These are phyloP conservation scores for Anisogramma anomala DNA, from an alignment of 2,329 filamentous ascomycete genomes.

Conservation along the genomic window DNA sequence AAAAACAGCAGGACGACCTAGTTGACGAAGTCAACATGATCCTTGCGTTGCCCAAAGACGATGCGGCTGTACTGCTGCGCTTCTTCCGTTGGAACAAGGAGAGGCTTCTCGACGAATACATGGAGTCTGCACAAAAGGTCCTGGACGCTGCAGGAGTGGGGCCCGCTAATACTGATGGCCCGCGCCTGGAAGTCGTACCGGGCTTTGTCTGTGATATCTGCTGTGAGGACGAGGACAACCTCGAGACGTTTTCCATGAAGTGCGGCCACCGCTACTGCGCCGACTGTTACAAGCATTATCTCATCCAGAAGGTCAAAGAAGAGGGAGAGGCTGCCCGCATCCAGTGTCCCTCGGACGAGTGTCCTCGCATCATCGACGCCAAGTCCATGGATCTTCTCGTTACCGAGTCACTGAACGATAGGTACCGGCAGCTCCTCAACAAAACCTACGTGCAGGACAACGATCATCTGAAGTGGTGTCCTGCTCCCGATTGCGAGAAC, in stretches of 20 bases:
- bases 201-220: constrained; percentile 93
- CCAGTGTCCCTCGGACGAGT: constrained; percentile 80
- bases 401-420: constrained; percentile 38
- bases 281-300: constrained; percentile 83
- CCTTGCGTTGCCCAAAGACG: constrained; percentile 77
- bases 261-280: constrained; percentile 91
- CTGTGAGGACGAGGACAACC: constrained; percentile 69
- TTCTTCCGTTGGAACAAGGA: constrained; percentile 96
- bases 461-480: constrained; percentile 93
- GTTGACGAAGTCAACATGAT: constrained; percentile 86
- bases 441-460: constrained; percentile 96
- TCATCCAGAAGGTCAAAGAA: constrained; percentile 84
- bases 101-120: constrained; percentile 85
- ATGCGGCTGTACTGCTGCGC: constrained; percentile 79
- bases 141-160: constrained; percentile 77
- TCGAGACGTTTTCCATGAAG: constrained; percentile 85
- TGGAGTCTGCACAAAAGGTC: constrained; percentile 73
- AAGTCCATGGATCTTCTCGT: constrained; percentile 73
- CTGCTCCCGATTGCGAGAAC: constrained; percentile 91
- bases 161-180: constrained; percentile 46
- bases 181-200: constrained; percentile 57
- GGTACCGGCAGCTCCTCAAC: constrained; percentile 79
- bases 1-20: constrained; percentile 73
- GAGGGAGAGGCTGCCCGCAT: constrained; percentile 94
- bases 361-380: constrained; percentile 82